phyloP scores from a whole-genome alignment of 163 green algal species.

The Chlamydomonas reinhardtii region DNA sequence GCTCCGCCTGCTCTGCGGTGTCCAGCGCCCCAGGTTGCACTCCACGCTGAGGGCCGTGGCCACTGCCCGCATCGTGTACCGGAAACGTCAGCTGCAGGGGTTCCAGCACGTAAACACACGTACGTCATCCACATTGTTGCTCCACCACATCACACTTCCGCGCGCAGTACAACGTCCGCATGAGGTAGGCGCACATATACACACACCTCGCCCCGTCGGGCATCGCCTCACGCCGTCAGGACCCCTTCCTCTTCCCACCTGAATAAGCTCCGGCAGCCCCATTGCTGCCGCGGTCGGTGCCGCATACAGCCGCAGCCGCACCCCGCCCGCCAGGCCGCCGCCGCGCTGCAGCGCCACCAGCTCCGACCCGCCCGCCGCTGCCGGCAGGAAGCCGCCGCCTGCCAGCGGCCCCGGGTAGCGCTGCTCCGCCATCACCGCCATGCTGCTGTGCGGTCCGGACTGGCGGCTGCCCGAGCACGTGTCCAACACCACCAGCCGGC shows the following conservation, averaged over 20 bases:
- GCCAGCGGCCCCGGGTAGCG: constrained; percentile 13
- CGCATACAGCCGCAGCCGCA: constrained; percentile 37
- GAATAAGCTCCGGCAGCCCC: constrained; percentile 21
- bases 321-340: not conserved
- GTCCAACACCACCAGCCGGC: constrained; percentile 22
- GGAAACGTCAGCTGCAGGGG: constrained; percentile 1
- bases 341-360: constrained; percentile 35
- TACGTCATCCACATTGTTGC: no score
- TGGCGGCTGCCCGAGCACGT: no score
- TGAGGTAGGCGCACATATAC: no score
- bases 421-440: not conserved
- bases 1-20: not conserved
- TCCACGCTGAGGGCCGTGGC: no score
- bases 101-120: not conserved
- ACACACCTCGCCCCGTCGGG: no score
- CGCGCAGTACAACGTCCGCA: no score
- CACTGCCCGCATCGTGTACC: not conserved
- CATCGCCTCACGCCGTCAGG: no score
- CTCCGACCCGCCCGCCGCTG: not conserved
- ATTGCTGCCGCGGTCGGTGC: not conserved
- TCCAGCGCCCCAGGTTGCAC: not conserved
- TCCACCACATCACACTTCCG: no score
- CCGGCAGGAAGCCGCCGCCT: constrained; percentile 37
- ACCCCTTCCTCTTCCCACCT: constrained; percentile 4
- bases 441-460: no score